These are phyloP conservation scores for Aureobasidium lini DNA, from an alignment of 2,329 filamentous ascomycete genomes.

Conservation along the genomic window DNA sequence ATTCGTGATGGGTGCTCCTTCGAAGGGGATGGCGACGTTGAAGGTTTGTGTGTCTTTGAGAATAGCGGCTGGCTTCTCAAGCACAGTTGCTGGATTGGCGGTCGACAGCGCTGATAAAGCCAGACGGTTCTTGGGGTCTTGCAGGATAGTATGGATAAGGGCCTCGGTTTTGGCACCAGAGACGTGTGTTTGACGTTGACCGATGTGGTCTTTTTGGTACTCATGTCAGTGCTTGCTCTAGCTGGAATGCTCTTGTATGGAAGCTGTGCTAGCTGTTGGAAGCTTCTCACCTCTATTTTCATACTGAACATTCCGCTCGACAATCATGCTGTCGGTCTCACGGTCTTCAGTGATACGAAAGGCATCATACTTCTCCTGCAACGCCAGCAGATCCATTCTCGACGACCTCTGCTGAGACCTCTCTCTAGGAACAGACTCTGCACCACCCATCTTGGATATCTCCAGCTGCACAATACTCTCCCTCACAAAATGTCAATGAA, in stretches of 20 bases:
- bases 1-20: conserved; percentile 78
- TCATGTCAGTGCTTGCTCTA: neutral
- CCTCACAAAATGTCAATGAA: too few relatives aligned
- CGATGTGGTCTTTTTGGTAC: neutral
- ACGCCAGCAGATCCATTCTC: neutral
- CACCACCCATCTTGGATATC: conserved; percentile 7
- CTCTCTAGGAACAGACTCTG: conserved; percentile 10
- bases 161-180: conserved; percentile 24
- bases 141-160: conserved; percentile 26
- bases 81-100: conserved; percentile 57
- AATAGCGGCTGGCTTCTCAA: conserved; percentile 55
- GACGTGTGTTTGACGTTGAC: conserved; percentile 17
- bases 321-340: conserved; percentile 14
- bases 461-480: too few relatives aligned
- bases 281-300: neutral
- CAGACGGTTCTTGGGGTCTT: conserved; percentile 52
- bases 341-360: conserved; percentile 23
- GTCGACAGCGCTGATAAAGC: conserved; percentile 66
- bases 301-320: neutral
- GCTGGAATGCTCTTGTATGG: neutral
- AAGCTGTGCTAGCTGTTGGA: neutral
- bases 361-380: conserved; percentile 28
- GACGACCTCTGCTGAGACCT: neutral
- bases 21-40: conserved; percentile 74
- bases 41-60: conserved; percentile 71